A percentile compares a stretch with the other conserved stretches of the same genome.
These are phyloP conservation scores for Chrysopogon serrulatus DNA, from an alignment of 176 grass and related monocot genomes.

Conservation along the genomic window DNA sequence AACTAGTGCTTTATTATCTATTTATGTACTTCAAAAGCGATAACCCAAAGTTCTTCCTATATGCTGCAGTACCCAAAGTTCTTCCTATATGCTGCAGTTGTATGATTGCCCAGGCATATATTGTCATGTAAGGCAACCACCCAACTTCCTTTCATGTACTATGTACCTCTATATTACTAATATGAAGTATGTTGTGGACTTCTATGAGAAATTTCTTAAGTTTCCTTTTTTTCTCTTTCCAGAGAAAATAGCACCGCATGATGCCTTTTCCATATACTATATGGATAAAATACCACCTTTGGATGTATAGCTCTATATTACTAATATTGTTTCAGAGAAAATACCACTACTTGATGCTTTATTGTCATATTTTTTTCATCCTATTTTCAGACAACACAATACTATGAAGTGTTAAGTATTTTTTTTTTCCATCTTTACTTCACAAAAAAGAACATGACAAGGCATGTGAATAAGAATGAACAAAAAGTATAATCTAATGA, in stretches of 20 bases:
- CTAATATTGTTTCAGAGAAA: background rate
- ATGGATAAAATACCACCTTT: background rate
- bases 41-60: background rate
- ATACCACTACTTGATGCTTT: background rate
- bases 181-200: slow-evolving; percentile 17
- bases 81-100: background rate
- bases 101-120: slow-evolving; percentile 20
- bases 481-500: background rate
- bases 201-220: slow-evolving; percentile 3
- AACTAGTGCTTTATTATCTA: slow-evolving; percentile 15
- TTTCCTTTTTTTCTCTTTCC: background rate
- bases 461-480: slow-evolving; percentile 10
- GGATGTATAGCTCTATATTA: background rate
- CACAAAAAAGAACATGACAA: slow-evolving; percentile 20
- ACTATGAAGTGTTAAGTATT: background rate
- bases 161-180: slow-evolving; percentile 14
- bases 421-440: background rate
- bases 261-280: background rate
- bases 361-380: background rate
- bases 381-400: background rate
- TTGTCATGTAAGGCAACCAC: slow-evolving; percentile 18
- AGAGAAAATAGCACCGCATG: background rate
- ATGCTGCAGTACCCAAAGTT: background rate
- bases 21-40: slow-evolving; percentile 29
- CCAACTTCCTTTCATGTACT: slow-evolving; percentile 27